Conservation (phyloP, 2,329 filamentous ascomycete species). For the Aspergillus intermedius region DNA sequence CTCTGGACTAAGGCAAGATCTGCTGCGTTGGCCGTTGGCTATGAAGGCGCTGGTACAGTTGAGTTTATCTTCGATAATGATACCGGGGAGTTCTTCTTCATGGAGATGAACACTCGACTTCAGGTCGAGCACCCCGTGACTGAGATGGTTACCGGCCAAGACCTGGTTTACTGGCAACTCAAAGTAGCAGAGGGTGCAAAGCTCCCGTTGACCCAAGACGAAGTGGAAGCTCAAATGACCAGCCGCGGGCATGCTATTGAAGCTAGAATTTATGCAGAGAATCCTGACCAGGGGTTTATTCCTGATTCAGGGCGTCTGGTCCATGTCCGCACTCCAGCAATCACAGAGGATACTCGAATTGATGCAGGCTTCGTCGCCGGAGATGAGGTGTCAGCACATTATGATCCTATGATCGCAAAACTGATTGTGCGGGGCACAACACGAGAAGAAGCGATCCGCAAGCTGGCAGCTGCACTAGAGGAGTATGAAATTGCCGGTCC, state of each 20-base stretch:
- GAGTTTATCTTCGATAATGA: conserved; percentile 67
- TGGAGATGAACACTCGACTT: conserved; percentile 72
- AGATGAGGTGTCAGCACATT: conserved; percentile 86
- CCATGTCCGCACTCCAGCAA: conserved; percentile 68
- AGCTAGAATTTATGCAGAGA: conserved; percentile 93
- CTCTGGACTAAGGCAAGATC: conserved; percentile 60
- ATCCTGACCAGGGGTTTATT: conserved; percentile 83
- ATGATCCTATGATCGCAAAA: conserved; percentile 98
- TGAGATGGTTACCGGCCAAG: conserved; percentile 67
- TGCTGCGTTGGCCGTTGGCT: conserved; percentile 57
- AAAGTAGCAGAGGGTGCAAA: conserved; percentile 68
- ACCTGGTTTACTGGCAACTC: conserved; percentile 94
- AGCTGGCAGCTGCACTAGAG: conserved; percentile 70
- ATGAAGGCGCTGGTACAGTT: conserved; percentile 61
- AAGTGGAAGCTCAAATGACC: conserved; percentile 64
- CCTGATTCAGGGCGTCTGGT: conserved; percentile 86
- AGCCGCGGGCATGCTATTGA: conserved; percentile 82
- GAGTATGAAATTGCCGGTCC: conserved; percentile 90
- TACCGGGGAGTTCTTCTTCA: conserved; percentile 60
- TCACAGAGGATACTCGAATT: conserved; percentile 70
- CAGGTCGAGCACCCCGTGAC: conserved; percentile 97
- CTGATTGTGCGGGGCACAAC: conserved; percentile 81
- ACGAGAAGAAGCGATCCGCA: conserved; percentile 73
- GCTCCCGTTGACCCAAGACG: conserved; percentile 58
- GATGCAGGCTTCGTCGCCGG: conserved; percentile 90